Evolutionary conservation across 1,284 basidiomycete species (phyloP), one percentile per base, ranked within the genome.

Genomic region (Coniferiporia weirii): DNA sequence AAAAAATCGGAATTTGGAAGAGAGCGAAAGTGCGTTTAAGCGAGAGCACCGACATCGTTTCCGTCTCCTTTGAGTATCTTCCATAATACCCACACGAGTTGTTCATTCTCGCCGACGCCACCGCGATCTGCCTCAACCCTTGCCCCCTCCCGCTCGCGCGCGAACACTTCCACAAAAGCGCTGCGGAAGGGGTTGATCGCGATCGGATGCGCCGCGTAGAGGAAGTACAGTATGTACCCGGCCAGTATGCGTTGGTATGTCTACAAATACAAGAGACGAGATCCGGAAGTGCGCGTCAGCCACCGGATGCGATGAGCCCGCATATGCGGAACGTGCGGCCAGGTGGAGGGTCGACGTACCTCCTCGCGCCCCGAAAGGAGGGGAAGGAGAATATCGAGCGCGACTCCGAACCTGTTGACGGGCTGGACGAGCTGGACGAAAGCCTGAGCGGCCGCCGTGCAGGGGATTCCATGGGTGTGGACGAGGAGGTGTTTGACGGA

Each of bases 1-100:
- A 54, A 34, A 58, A 40, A 52, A 61, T 47, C 57, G n/a, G 35
- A 22, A 45, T 46, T 46, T 40, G 38, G 44, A 7, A 35, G 46
- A 38, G 52, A n/a, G 19, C 22, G 51, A 46, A 56, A 13, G 40
- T 36, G 34, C 22, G 48, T 48, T 40, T 57, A 56, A 38, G 49
- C 43, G 45, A 27, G n/a, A 52, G 44, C 32, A 75, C 81, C 65
- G 63, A 89, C 88, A 76, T 90, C 87, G 62, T 81, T 82, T 9
- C 88, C 88, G 68, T 89, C 87, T 52, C 88, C 88, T 67, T 82
- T 86, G 57, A 90, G 72, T 59, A 90, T 86, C 73, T 90, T 90
- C 87, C 87, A 90, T 57, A 90, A 73, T 38, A 90, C 87, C 87
- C 88, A 90, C 38, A 89, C 84, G 51, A 90, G 74, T 66, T 88